Evolutionary conservation across 805 yeast genomes (phyloP).

Genomic region (Metschnikowia dekortorum): DNA sequence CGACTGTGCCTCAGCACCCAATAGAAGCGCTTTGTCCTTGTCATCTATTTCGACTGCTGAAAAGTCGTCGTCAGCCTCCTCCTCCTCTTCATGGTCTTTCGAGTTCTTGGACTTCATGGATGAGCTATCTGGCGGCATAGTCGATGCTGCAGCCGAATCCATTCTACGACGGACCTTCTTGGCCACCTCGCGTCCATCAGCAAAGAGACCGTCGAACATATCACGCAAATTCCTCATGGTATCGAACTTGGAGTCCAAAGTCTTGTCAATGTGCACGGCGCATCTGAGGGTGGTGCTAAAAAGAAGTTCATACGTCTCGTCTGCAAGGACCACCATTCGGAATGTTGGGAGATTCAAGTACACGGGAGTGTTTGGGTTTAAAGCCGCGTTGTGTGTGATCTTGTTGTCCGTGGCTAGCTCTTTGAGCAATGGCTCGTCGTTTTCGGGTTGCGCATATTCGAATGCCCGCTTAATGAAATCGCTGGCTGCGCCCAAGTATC

Average conservation of each 20-base stretch:
- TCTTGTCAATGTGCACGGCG: constrained; percentile 64
- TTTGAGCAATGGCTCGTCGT: constrained; percentile 32
- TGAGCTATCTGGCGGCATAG: constrained; percentile 16
- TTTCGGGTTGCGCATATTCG: constrained; percentile 79
- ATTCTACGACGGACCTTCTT: constrained; percentile 82
- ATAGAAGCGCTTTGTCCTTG: constrained; percentile 43
- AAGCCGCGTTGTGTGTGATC: constrained; percentile 68
- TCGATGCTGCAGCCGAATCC: constrained; percentile 57
- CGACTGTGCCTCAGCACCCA: constrained; percentile 48
- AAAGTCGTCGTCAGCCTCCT: constrained; percentile 45
- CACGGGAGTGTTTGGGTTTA: constrained; percentile 76
- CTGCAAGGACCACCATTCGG: constrained; percentile 91
- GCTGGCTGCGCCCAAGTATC: constrained; percentile 84
- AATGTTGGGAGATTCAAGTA: constrained; percentile 79
- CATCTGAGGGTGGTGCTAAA: constrained; percentile 65
- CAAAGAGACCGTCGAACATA: constrained; percentile 85
- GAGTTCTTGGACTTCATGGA: constrained; percentile 16
- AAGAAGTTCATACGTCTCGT: constrained; percentile 84
- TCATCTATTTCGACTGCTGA: constrained; percentile 37
- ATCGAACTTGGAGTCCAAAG: constrained; percentile 43
- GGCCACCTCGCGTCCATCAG: constrained; percentile 91
- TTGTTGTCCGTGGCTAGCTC: constrained; percentile 35
- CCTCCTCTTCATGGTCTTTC: constrained; percentile 33
- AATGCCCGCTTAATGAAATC: constrained; percentile 82
- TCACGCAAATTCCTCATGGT: constrained; percentile 65